These are phyloP conservation scores for Ceratocystiopsis brevicomis DNA, from an alignment of 2,329 filamentous ascomycete genomes.

Conservation along the genomic window DNA sequence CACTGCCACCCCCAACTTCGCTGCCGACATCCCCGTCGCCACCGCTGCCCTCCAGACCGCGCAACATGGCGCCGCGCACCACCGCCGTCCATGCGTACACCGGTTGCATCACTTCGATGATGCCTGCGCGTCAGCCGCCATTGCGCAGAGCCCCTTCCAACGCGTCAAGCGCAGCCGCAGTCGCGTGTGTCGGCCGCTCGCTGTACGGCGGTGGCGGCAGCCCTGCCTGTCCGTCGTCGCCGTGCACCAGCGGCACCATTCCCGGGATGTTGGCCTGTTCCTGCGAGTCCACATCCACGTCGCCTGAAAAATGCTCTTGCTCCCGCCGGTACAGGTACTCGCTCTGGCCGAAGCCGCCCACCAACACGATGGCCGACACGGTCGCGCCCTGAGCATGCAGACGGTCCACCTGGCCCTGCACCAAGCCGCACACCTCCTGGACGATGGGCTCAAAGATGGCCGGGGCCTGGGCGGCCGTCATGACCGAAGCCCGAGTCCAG, in stretches of 20 bases:
- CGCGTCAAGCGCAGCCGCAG: constrained; percentile 3
- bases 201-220: constrained; percentile 42
- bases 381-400: constrained; percentile 40
- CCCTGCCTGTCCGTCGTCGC: not conserved
- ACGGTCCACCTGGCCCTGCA: constrained; percentile 45
- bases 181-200: constrained; percentile 48
- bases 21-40: too few relatives aligned
- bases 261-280: too few relatives aligned
- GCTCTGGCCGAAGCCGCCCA: constrained; percentile 66
- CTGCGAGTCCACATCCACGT: not conserved
- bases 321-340: constrained; percentile 56
- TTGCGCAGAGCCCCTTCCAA: not conserved
- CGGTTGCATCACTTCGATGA: constrained; percentile 64
- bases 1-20: too few relatives aligned
- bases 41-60: constrained; percentile 38
- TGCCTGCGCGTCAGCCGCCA: too few relatives aligned
- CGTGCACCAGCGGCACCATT: too few relatives aligned
- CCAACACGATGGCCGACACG: constrained; percentile 58
- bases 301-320: constrained; percentile 46
- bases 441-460: constrained; percentile 60
- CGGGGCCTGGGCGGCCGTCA: constrained; percentile 50
- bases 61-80: constrained; percentile 55
- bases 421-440: constrained; percentile 48
- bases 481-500: constrained; percentile 58
- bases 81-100: constrained; percentile 70